phyloP scores from a whole-genome alignment of 176 grass and related monocot species.

The Zizania latifolia region DNA sequence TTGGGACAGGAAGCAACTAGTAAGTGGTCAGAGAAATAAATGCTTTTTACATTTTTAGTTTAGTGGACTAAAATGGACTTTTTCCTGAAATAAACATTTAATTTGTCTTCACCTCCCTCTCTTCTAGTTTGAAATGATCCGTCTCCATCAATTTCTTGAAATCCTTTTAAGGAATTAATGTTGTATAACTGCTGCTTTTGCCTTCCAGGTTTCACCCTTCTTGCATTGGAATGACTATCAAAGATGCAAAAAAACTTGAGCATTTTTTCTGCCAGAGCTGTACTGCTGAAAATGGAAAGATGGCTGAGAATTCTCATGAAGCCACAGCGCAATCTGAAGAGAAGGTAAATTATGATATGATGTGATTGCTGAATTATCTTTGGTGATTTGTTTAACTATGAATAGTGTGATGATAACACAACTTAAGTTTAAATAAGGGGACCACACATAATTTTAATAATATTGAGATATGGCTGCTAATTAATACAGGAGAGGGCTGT shows the following conservation, averaged over 20 bases:
- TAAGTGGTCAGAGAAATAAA: background rate
- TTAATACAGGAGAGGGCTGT: background rate
- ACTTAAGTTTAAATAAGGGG: background rate
- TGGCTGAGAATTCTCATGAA: conserved; percentile 59
- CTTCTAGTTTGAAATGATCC: background rate
- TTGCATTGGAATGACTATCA: conserved; percentile 81
- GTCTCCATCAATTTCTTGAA: background rate
- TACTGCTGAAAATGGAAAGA: conserved; percentile 73
- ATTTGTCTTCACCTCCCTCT: background rate
- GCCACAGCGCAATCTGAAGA: conserved; percentile 66
- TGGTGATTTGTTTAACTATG: background rate
- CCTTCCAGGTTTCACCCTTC: conserved; percentile 86
- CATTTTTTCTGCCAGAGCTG: conserved; percentile 96
- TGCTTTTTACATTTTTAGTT: background rate
- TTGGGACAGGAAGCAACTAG: background rate
- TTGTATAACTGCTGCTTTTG: background rate
- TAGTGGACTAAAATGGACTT: too few species aligned
- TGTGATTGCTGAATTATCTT: background rate
- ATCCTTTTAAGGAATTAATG: background rate
- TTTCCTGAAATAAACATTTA: too few species aligned
- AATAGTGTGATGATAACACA: background rate
- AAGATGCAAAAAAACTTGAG: conserved; percentile 92
- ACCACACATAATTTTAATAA: background rate
- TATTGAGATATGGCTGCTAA: background rate
- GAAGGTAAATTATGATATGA: conserved; percentile 49